phyloP scores from a whole-genome alignment of 495 filamentous ascomycete species.

The Penicillium roqueforti region DNA sequence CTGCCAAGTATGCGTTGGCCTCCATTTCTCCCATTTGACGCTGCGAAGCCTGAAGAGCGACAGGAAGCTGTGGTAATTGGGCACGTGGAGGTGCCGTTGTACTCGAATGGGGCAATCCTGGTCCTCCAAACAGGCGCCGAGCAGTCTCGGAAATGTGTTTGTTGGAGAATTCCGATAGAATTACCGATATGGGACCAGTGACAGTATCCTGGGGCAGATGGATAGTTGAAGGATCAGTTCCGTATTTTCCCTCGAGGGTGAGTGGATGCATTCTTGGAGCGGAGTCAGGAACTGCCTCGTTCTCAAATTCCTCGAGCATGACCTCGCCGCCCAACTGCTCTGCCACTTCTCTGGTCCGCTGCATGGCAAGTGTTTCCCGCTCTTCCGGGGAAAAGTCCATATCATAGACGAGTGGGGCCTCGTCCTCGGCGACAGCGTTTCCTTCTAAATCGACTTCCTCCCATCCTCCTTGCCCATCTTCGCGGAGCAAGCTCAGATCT shows the following conservation, averaged over 20 bases:
- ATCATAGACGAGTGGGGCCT: constrained; percentile 35
- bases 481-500: constrained; percentile 45
- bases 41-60: constrained; percentile 67
- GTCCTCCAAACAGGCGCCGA: constrained; percentile 67
- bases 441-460: constrained; percentile 56
- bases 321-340: constrained; percentile 47
- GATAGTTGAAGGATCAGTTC: constrained; percentile 66
- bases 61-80: constrained; percentile 58
- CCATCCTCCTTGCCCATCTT: constrained; percentile 54
- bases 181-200: constrained; percentile 59
- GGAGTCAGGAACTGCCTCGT: constrained; percentile 47
- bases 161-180: constrained; percentile 62
- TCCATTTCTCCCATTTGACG: constrained; percentile 77
- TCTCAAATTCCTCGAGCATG: constrained; percentile 44
- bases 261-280: constrained; percentile 55
- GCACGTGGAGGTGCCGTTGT: constrained; percentile 49
- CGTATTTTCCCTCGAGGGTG: constrained; percentile 59
- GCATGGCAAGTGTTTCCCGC: constrained; percentile 33
- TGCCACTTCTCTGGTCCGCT: constrained; percentile 42
- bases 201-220: constrained; percentile 61
- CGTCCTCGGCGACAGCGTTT: constrained; percentile 20
- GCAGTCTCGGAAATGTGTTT: constrained; percentile 71
- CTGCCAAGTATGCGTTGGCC: constrained; percentile 76
- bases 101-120: constrained; percentile 66
- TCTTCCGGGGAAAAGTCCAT: constrained; percentile 33